Base-by-base conservation (phyloP, 495 filamentous ascomycete genomes). In the Neurospora terricola region DNA sequence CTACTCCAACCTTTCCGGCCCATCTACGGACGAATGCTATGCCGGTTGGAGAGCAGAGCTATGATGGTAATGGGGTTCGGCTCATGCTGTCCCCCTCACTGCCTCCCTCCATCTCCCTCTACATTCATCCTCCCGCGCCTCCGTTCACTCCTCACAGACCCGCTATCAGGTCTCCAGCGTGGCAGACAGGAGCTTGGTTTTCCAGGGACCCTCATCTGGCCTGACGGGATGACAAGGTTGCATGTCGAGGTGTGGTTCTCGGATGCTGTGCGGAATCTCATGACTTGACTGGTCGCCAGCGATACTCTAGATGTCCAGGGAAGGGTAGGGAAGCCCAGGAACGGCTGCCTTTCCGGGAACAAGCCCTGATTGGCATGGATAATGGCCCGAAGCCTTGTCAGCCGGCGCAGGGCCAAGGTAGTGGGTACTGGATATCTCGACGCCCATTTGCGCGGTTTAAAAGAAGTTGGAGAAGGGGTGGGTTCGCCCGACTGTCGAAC, bases 381-480 rank as follows among this genome's bases (percentile, higher is more conserved):
- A 75, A 75, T 79, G 74, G 54, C 54, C 54, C 12, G 18, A 71
- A 54, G 36, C 39, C 40, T 71, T 71, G 45, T 71, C 69, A 74
- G 69, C 54, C 59, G 71, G 27, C 38, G 42, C 18, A 69, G 69
- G 39, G 71, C 71, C 76, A 74, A 73, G 74, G 69, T 43, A 59
- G 77, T 78, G 78, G 78, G 54, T 9, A 75, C 21, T 71, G 68
- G 70, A 27, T 69, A 68, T 74, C 69, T 45, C 40, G 68, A 43
- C 34, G 72, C 74, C 73, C 76, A 80, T 79, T 80, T 79, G 77
- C 72, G 79, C 79, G 77, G 79, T 71, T 80, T 71, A 74, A 80
- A 78, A 71, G 54, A 34, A 70, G 39, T 74, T 73, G 73, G 74
- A 74, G 72, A 74, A 73, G 62, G 27, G 72, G 78, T 76, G 74